These are phyloP conservation scores for Mortierella sp. DNA, from an alignment of 371 early-diverging fungal genomes.

Conservation along the genomic window DNA sequence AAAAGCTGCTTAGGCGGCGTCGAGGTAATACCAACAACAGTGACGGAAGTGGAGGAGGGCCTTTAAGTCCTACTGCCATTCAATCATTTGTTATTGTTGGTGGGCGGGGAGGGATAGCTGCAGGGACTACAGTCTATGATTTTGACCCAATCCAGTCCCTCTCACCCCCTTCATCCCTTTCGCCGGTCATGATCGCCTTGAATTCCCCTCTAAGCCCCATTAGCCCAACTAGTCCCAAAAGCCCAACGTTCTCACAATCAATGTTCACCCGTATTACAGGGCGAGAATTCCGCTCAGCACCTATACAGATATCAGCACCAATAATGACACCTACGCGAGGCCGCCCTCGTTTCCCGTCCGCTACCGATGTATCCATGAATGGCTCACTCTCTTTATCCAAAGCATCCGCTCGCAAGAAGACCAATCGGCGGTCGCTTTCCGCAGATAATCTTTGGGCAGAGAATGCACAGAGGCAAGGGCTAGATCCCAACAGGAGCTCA, in stretches of 20 bases:
- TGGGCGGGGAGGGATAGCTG: constrained; percentile 25
- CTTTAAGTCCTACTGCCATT: background rate
- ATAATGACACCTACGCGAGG: constrained; percentile 11
- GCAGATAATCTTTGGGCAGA: constrained; percentile 22
- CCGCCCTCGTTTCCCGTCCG: constrained; percentile 7
- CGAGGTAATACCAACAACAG: constrained; percentile 26
- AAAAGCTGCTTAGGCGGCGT: constrained; percentile 39
- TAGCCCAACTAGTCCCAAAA: constrained; percentile 32
- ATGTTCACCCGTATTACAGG: constrained; percentile 31
- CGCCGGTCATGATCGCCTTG: constrained; percentile 5
- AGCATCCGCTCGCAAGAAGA: constrained; percentile 13
- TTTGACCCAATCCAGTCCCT: constrained; percentile 17
- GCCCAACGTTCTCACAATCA: constrained; percentile 31
- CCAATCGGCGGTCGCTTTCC: constrained; percentile 36
- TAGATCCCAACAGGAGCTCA: background rate
- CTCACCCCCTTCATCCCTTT: constrained; percentile 4
- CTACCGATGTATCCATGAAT: background rate
- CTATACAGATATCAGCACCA: constrained; percentile 18
- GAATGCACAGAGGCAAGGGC: constrained; percentile 1
- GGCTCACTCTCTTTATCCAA: constrained; percentile 8
- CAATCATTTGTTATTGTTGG: constrained; percentile 43
- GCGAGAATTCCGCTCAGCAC: constrained; percentile 8
- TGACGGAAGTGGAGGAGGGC: constrained; percentile 7
- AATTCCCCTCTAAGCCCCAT: constrained; percentile 6
- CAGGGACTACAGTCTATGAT: constrained; percentile 31